Evolutionary conservation across 331 rosid genomes (phyloP).

Genomic region (Saraca asoca): DNA sequence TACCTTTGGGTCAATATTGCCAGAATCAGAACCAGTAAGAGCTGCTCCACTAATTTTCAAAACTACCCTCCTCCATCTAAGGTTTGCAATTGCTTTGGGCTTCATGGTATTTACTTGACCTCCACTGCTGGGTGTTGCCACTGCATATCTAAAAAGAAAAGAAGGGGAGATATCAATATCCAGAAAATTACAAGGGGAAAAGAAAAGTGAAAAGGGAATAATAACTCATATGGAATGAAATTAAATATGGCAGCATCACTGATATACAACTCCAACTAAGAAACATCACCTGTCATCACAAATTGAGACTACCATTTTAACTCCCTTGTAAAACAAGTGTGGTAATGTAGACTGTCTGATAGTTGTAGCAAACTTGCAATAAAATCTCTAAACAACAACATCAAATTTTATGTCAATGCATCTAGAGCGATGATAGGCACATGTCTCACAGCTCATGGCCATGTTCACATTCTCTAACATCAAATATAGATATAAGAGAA

Average conservation of each 20-base stretch:
- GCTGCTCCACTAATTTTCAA: slow-evolving; percentile 91
- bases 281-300: not conserved
- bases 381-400: too few relatives aligned
- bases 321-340: slow-evolving; percentile 4
- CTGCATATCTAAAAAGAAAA: slow-evolving; percentile 53
- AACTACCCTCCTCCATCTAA: slow-evolving; percentile 87
- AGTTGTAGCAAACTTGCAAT: too few relatives aligned
- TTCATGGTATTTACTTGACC: slow-evolving; percentile 61
- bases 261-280: slow-evolving; percentile 18
- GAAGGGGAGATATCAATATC: slow-evolving; percentile 20
- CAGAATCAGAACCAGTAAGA: slow-evolving; percentile 79
- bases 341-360: not conserved
- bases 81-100: slow-evolving; percentile 62
- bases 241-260: slow-evolving; percentile 10
- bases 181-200: slow-evolving; percentile 8
- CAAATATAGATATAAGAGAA: too few relatives aligned
- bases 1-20: slow-evolving; percentile 86
- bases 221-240: slow-evolving; percentile 13
- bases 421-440: too few relatives aligned
- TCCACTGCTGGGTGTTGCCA: slow-evolving; percentile 52
- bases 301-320: not conserved
- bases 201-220: not conserved
- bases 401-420: too few relatives aligned
- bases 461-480: too few relatives aligned
- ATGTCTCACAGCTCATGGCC: too few relatives aligned